These are phyloP conservation scores for Xerophyta viscosa DNA, from an alignment of 106 monocot species.

Conservation along the genomic window DNA sequence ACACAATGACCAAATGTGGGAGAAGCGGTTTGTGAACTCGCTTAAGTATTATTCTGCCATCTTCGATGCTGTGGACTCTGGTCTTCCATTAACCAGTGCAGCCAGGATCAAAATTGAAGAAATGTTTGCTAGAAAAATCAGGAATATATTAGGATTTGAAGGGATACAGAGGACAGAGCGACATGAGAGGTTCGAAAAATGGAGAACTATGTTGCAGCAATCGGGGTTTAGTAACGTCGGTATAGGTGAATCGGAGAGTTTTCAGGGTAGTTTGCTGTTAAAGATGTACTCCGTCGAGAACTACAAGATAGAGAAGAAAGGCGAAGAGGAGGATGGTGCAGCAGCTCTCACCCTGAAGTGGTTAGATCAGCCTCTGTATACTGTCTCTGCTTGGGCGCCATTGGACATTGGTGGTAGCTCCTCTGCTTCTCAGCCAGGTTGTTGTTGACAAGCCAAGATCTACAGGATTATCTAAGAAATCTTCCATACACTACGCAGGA, in stretches of 20 bases:
- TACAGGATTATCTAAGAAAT: neutral
- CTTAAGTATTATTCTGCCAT: conserved; percentile 62
- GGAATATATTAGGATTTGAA: conserved; percentile 52
- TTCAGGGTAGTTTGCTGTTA: conserved; percentile 53
- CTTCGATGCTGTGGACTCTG: conserved; percentile 54
- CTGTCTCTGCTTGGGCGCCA: conserved; percentile 72
- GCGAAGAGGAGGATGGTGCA: conserved; percentile 14
- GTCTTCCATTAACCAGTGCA: conserved; percentile 22
- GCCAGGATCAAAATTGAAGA: conserved; percentile 68
- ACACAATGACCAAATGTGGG: conserved; percentile 51
- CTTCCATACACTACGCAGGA: conserved; percentile 6
- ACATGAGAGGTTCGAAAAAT: conserved; percentile 54
- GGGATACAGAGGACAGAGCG: conserved; percentile 53
- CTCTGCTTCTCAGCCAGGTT: conserved; percentile 19
- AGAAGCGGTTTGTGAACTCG: conserved; percentile 39
- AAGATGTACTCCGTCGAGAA: conserved; percentile 52
- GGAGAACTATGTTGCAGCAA: conserved; percentile 50
- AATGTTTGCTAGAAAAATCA: conserved; percentile 77
- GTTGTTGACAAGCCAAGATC: neutral
- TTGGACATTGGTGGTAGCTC: conserved; percentile 26
- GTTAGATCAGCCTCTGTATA: conserved; percentile 65
- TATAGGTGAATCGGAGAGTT: conserved; percentile 42
- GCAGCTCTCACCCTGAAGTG: conserved; percentile 64
- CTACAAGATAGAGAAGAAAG: conserved; percentile 37
- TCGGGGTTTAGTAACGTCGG: conserved; percentile 30